Evolutionary conservation across 2,329 filamentous ascomycete genomes (phyloP).

Genomic region (Metarhizium anisopliae): DNA sequence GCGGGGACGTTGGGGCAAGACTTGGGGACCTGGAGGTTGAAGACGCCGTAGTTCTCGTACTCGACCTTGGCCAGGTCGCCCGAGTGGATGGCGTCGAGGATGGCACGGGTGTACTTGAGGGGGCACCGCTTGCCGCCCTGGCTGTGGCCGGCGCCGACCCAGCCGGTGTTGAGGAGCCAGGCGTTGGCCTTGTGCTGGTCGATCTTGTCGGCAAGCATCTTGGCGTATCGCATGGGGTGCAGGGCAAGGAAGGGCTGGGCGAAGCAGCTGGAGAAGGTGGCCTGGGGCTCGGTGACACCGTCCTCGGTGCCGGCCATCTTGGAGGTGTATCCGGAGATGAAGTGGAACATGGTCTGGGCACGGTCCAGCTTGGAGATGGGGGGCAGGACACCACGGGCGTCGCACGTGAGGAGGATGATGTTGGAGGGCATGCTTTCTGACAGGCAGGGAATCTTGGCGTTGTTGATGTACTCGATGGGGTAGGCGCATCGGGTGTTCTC

Average conservation of each 20-base stretch:
- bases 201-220: conserved; percentile 98
- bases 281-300: conserved; percentile 91
- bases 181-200: conserved; percentile 89
- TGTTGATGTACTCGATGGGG: conserved; percentile 97
- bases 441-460: conserved; percentile 96
- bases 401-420: conserved; percentile 97
- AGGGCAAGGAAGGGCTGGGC: conserved; percentile 97
- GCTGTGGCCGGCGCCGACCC: conserved; percentile 84
- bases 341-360: conserved; percentile 99
- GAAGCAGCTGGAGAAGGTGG: conserved; percentile 98
- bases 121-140: conserved; percentile 96
- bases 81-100: conserved; percentile 95
- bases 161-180: conserved; percentile 97
- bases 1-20: conserved; percentile 78
- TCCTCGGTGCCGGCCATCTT: conserved; percentile 99
- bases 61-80: conserved; percentile 88
- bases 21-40: conserved; percentile 96
- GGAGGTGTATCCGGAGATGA: conserved; percentile 98
- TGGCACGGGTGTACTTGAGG: conserved; percentile 96
- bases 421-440: conserved; percentile 84
- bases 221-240: conserved; percentile 97
- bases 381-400: conserved; percentile 91
- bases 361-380: conserved; percentile 95
- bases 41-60: conserved; percentile 91
- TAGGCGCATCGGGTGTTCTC: conserved; percentile 99